A percentile compares a stretch with the other conserved stretches of the same genome.
phyloP scores from a whole-genome alignment of 2,329 filamentous ascomycete species.

The Akanthomyces uredinophilus region DNA sequence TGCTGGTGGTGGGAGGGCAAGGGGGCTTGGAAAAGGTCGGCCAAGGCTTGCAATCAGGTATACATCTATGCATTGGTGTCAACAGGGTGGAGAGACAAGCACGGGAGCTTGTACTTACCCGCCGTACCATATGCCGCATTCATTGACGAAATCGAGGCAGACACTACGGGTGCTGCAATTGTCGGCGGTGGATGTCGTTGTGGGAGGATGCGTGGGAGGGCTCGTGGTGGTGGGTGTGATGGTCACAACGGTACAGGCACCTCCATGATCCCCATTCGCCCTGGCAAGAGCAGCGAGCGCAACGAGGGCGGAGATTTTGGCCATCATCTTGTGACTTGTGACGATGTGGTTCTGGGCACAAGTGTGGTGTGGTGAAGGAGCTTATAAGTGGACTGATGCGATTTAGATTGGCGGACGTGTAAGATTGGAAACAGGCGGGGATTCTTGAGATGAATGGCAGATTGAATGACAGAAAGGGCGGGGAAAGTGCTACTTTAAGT shows the following conservation, averaged over 20 bases:
- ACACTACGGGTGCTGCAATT: conserved; percentile 24
- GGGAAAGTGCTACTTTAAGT: background rate
- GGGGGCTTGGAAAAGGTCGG: conserved; percentile 15
- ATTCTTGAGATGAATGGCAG: background rate
- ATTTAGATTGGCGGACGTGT: background rate
- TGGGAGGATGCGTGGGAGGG: background rate
- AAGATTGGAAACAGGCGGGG: background rate
- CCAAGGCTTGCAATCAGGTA: conserved; percentile 22
- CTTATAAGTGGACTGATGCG: no score
- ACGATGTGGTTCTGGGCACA: background rate
- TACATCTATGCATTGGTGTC: conserved; percentile 17
- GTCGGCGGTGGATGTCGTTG: conserved; percentile 4
- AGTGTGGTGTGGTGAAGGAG: background rate
- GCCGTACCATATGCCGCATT: conserved; percentile 23
- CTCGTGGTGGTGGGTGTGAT: conserved; percentile 5
- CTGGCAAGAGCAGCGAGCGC: background rate
- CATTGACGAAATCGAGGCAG: conserved; percentile 22
- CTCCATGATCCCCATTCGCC: conserved; percentile 14
- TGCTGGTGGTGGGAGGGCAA: conserved; percentile 15
- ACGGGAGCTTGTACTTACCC: conserved; percentile 17
- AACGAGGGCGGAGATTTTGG: background rate
- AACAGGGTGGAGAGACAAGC: background rate
- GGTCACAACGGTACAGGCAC: conserved; percentile 19
- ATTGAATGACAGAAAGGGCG: no score
- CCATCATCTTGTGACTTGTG: background rate